Percentiles rank a stretch among this genome's conserved stretches.
Evolutionary conservation across 768 basidiomycete species (phyloP).

Genomic region (Phylloporus rhodoxanthus): DNA sequence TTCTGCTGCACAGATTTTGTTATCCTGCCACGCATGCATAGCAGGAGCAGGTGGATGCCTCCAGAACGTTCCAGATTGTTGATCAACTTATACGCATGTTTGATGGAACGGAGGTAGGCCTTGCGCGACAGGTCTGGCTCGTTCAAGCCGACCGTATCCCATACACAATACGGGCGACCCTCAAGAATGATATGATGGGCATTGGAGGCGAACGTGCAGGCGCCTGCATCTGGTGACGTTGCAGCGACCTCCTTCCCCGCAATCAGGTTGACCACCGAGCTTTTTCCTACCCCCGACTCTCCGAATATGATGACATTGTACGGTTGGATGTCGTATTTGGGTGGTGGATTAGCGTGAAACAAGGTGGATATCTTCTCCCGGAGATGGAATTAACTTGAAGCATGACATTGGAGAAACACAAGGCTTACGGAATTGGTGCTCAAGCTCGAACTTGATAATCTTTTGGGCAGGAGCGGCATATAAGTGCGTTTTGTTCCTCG

Average conservation of each 20-base stretch:
- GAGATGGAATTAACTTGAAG: background rate
- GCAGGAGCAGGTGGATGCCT: constrained; percentile 37
- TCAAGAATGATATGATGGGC: constrained; percentile 21
- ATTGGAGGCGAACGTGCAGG: constrained; percentile 31
- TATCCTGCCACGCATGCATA: constrained; percentile 36
- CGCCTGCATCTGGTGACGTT: constrained; percentile 28
- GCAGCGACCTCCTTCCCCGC: constrained; percentile 21
- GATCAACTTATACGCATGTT: constrained; percentile 31
- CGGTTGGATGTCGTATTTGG: constrained; percentile 12
- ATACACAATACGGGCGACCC: constrained; percentile 19
- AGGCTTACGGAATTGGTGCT: constrained; percentile 9
- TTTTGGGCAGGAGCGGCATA: background rate
- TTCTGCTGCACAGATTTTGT: constrained; percentile 33
- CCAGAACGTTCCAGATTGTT: constrained; percentile 25
- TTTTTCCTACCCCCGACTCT: constrained; percentile 32
- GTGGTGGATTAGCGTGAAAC: constrained; percentile 4
- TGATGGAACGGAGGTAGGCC: constrained; percentile 22
- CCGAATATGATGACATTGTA: constrained; percentile 26
- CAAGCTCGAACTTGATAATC: background rate
- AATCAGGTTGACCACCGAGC: constrained; percentile 39
- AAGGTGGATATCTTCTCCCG: constrained; percentile 4
- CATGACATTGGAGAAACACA: background rate
- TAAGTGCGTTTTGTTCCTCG: constrained; percentile 6
- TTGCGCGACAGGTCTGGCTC: constrained; percentile 18
- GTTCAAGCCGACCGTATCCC: constrained; percentile 32